phyloP scores from a whole-genome alignment of 257 asterid genomes.

The Avicennia marina region DNA sequence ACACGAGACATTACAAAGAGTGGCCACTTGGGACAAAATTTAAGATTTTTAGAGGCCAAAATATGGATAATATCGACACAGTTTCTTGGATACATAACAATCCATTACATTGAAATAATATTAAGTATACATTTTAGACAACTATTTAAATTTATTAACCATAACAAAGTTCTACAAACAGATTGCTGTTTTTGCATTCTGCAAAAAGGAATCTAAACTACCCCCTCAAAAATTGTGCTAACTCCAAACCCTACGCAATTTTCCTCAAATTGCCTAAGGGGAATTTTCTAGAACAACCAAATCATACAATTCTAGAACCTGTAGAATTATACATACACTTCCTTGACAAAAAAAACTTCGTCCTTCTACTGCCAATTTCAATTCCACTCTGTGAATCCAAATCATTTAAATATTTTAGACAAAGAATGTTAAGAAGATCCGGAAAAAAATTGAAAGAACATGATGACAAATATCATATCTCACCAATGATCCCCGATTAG shows the following conservation, averaged over 20 bases:
- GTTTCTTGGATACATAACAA: conserved; percentile 1
- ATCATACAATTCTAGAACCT: background rate
- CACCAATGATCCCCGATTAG: background rate
- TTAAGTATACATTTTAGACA: background rate
- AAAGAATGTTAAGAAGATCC: conserved; percentile 1
- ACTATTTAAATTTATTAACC: background rate
- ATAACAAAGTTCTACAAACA: background rate
- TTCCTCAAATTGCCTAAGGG: background rate
- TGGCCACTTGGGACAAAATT: conserved; percentile 4
- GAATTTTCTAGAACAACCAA: background rate
- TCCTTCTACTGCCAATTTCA: conserved; percentile 3
- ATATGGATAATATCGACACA: background rate
- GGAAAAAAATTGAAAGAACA: background rate
- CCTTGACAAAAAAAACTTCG: background rate
- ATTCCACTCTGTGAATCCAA: background rate
- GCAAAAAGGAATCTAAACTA: background rate
- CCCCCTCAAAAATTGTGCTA: background rate
- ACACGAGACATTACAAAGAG: background rate
- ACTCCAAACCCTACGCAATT: conserved; percentile 8
- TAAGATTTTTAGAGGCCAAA: background rate
- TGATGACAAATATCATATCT: background rate
- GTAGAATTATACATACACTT: background rate
- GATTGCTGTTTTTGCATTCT: background rate
- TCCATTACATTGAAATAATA: conserved; percentile 1
- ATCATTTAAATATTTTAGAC: background rate